Conservation (phyloP, 768 basidiomycete genomes). For the Phylloporus sp. region DNA sequence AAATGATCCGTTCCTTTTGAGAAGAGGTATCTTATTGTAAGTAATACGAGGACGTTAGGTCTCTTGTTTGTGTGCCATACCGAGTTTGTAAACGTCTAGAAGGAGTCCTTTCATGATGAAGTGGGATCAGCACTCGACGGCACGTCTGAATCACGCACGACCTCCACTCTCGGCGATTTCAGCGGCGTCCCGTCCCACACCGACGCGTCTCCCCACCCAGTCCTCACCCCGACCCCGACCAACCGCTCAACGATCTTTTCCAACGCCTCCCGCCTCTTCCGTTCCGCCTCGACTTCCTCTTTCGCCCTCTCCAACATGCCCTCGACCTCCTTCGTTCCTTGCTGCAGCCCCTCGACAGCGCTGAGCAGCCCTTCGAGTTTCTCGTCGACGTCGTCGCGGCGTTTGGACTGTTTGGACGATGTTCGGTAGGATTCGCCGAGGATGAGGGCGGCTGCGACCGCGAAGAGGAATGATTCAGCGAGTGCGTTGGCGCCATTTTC, state of each 20-base stretch:
- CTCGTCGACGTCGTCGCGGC: slow-evolving; percentile 70
- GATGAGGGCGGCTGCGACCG: slow-evolving; percentile 69
- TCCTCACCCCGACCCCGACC: slow-evolving; percentile 60
- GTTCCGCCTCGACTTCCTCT: slow-evolving; percentile 33
- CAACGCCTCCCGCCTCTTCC: slow-evolving; percentile 57
- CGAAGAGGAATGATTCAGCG: slow-evolving; percentile 81
- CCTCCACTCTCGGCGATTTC: slow-evolving; percentile 39
- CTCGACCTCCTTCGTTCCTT: slow-evolving; percentile 39
- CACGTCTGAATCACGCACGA: slow-evolving; percentile 17
- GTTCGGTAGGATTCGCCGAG: slow-evolving; percentile 73
- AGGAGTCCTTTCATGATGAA: too few species aligned
- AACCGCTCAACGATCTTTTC: slow-evolving; percentile 58
- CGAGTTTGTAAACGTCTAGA: neutral
- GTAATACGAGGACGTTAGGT: neutral
- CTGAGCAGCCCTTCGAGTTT: slow-evolving; percentile 54
- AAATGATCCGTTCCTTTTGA: neutral
- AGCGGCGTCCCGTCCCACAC: slow-evolving; percentile 54
- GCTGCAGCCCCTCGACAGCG: slow-evolving; percentile 42
- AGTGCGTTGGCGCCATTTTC: slow-evolving; percentile 82
- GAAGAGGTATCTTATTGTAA: slow-evolving; percentile 9
- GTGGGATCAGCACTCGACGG: neutral
- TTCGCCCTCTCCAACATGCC: slow-evolving; percentile 41
- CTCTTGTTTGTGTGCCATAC: slow-evolving; percentile 1
- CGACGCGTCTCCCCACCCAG: slow-evolving; percentile 54
- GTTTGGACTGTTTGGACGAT: slow-evolving; percentile 61